Percentiles rank a stretch among this genome's conserved stretches.
Conservation (phyloP, 2,329 filamentous ascomycete genomes). For the Microsporum audouinii region DNA sequence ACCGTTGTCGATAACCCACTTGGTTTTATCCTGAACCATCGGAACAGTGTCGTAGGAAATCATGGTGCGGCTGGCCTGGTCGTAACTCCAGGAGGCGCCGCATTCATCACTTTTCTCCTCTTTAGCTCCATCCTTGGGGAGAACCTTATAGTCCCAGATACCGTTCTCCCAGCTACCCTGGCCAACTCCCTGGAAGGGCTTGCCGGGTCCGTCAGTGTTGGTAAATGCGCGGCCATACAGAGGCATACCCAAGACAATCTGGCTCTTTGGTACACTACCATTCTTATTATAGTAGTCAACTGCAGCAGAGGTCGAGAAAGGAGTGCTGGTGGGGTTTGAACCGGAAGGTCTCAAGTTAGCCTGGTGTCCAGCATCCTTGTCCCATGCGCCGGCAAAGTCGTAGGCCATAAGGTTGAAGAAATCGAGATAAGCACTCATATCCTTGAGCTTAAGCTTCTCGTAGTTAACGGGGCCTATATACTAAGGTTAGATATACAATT, state of each 20-base stretch:
- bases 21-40: slow-evolving; percentile 57
- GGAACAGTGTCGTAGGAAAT: slow-evolving; percentile 57
- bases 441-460: slow-evolving; percentile 31
- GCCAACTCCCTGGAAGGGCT: slow-evolving; percentile 60
- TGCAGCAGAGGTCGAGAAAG: slow-evolving; percentile 63
- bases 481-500: not conserved
- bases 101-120: slow-evolving; percentile 48
- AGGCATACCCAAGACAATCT: slow-evolving; percentile 88
- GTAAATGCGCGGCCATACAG: slow-evolving; percentile 84
- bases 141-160: slow-evolving; percentile 77
- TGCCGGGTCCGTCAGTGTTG: slow-evolving; percentile 64
- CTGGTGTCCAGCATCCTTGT: slow-evolving; percentile 60
- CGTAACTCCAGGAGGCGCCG: slow-evolving; percentile 67
- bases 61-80: slow-evolving; percentile 51
- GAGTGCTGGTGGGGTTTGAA: slow-evolving; percentile 54
- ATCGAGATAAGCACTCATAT: slow-evolving; percentile 39
- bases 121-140: slow-evolving; percentile 57
- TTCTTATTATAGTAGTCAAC: slow-evolving; percentile 56
- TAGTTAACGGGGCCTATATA: slow-evolving; percentile 31
- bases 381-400: slow-evolving; percentile 78
- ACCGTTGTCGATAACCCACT: slow-evolving; percentile 53
- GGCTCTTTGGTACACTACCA: slow-evolving; percentile 50
- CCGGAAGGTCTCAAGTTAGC: slow-evolving; percentile 59
- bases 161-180: slow-evolving; percentile 75
- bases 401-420: slow-evolving; percentile 63